Evolutionary conservation across 257 asterid species (phyloP).

Genomic region (Nicotiana undulata): DNA sequence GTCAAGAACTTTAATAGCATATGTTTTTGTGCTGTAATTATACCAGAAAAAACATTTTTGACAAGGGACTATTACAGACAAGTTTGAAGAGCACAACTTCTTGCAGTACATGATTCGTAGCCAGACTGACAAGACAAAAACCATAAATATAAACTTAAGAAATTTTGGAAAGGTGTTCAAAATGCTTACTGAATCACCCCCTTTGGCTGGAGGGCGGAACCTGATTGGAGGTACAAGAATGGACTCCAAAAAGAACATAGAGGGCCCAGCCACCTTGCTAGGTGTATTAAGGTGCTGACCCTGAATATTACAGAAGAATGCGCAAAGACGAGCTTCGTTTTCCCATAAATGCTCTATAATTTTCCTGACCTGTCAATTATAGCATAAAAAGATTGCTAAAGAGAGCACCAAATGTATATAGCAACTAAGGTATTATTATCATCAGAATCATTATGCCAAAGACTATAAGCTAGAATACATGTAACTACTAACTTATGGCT

Average conservation of each 20-base stretch:
- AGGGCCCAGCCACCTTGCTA: slow-evolving; percentile 36
- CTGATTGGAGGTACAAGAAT: slow-evolving; percentile 76
- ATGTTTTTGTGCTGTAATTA: background rate
- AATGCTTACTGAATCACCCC: slow-evolving; percentile 79
- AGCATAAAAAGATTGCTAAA: slow-evolving; percentile 12
- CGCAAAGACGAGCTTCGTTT: slow-evolving; percentile 70
- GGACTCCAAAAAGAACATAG: slow-evolving; percentile 71
- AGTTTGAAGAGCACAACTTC: slow-evolving; percentile 1
- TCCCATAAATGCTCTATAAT: slow-evolving; percentile 71
- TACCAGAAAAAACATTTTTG: background rate
- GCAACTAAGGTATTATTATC: background rate
- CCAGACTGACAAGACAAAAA: background rate
- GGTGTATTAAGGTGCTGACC: slow-evolving; percentile 27
- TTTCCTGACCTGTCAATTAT: slow-evolving; percentile 55
- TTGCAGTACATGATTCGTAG: background rate
- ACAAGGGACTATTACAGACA: background rate
- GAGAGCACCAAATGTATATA: background rate
- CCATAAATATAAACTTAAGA: background rate
- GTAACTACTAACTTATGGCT: background rate
- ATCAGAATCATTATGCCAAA: background rate
- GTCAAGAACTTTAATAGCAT: background rate
- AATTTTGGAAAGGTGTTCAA: background rate
- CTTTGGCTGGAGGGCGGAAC: slow-evolving; percentile 86
- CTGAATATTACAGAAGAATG: slow-evolving; percentile 69
- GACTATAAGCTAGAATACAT: background rate